Conservation (phyloP, 2,329 filamentous ascomycete species). For the Ceratocystis huliohia region DNA sequence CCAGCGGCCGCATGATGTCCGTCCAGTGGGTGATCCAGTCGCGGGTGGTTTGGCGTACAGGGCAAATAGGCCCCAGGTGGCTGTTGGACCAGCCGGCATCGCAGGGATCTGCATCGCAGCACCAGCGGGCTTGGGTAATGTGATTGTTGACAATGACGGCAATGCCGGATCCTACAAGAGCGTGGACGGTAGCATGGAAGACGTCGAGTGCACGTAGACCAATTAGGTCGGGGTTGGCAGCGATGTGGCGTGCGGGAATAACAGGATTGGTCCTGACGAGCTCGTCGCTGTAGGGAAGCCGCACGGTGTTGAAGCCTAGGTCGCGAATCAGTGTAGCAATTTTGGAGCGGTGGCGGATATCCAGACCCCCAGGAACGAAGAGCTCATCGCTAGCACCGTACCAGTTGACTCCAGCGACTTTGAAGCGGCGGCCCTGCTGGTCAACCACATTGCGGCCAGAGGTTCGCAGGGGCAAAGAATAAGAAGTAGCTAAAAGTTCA, state of each 20-base stretch:
- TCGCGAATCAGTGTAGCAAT: constrained; percentile 48
- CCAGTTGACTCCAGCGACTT: constrained; percentile 56
- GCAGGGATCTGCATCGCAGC: constrained; percentile 55
- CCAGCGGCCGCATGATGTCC: constrained; percentile 46
- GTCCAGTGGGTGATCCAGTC: constrained; percentile 57
- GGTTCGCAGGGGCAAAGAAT: constrained; percentile 46
- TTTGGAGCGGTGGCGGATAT: constrained; percentile 46
- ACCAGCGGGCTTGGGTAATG: constrained; percentile 57
- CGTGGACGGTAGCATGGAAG: constrained; percentile 44
- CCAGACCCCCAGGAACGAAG: constrained; percentile 51
- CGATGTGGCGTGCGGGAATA: constrained; percentile 34
- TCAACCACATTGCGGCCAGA: constrained; percentile 50
- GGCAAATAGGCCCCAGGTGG: constrained; percentile 47
- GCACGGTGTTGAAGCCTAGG: constrained; percentile 58
- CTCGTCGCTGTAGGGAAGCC: constrained; percentile 57
- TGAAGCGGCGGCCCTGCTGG: constrained; percentile 42
- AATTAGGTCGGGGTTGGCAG: constrained; percentile 48
- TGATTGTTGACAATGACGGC: constrained; percentile 59
- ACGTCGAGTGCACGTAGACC: constrained; percentile 47
- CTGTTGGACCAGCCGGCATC: constrained; percentile 56
- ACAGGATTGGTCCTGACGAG: constrained; percentile 48
- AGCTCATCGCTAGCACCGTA: constrained; percentile 57
- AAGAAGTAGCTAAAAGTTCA: constrained; percentile 34
- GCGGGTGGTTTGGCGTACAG: constrained; percentile 49
- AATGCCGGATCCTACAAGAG: constrained; percentile 49